These are phyloP conservation scores for Nigrospora osmanthi DNA, from an alignment of 2,329 filamentous ascomycete species.

Conservation along the genomic window DNA sequence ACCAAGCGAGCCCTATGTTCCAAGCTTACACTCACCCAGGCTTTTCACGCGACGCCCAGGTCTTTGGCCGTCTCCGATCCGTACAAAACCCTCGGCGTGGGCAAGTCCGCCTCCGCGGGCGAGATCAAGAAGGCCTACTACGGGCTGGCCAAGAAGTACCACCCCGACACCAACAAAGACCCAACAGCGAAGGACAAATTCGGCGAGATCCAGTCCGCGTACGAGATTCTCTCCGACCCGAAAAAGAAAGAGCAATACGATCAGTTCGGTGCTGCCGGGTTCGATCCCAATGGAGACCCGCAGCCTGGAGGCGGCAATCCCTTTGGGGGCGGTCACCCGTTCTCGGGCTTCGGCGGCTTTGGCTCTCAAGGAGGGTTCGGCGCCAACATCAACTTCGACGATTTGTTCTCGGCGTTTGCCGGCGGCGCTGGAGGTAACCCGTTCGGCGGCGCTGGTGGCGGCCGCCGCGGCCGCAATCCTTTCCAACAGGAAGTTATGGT, in stretches of 20 bases:
- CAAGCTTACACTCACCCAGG: constrained; percentile 17
- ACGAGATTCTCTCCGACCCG: constrained; percentile 86
- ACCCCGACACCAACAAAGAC: constrained; percentile 98
- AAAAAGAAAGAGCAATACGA: constrained; percentile 92
- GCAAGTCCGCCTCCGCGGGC: constrained; percentile 67
- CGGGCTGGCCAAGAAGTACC: constrained; percentile 91
- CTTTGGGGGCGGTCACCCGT: constrained; percentile 52
- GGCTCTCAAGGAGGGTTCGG: constrained; percentile 58
- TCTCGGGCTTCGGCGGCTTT: constrained; percentile 40
- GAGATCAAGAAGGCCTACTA: constrained; percentile 99
- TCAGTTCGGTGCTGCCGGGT: constrained; percentile 80
- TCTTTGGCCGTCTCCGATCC: constrained; percentile 61
- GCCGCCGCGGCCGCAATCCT: constrained; percentile 49
- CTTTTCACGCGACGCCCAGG: constrained; percentile 54
- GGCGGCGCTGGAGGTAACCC: constrained; percentile 40
- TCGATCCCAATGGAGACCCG: constrained; percentile 64
- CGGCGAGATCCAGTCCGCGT: constrained; percentile 83
- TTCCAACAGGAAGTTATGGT: constrained; percentile 76
- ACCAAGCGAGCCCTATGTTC: not conserved
- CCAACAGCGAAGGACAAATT: constrained; percentile 90
- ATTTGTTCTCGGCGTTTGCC: constrained; percentile 83
- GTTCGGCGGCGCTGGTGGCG: constrained; percentile 45
- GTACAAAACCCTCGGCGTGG: constrained; percentile 79
- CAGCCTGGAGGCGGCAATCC: constrained; percentile 47
- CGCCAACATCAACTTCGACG: constrained; percentile 88